Base-by-base conservation (phyloP, 1,139 yeast species). In the Pichia inconspicua region DNA sequence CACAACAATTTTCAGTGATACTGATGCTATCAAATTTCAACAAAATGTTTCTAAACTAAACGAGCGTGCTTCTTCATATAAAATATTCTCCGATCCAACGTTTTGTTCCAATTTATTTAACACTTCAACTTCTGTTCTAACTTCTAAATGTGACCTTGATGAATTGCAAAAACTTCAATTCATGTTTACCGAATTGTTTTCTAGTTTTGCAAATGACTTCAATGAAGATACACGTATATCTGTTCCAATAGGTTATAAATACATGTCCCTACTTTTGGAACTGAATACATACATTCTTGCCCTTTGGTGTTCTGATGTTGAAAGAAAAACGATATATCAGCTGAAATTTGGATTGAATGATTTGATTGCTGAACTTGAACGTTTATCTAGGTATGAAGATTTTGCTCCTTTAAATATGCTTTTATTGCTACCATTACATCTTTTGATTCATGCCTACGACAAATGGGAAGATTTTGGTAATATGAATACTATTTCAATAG, bases 381-480 rank as follows among this genome's bases (percentile, higher is more conserved):
- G 40, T 11, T 30, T 49, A 19, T 38, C 50, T 11, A 47, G 40
- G 42, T 39, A 30, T 40, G 30, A 46, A 5, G n/a, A 9, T 11
- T 48, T 48, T 30, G 34, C 22, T 11, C 22, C 43, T 8, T 17
- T 50, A 3, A 47, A 44, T 22, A 15, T 19, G 12, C 11, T 44
- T n/a, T 14, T 48, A 5, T 34, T n/a, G n/a, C 11, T 50, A 30
- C 48, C 53, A 17, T 19, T 48, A 4, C 51, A 45, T 41, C 42
- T 41, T 17, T 31, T 47, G 38, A 22, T 10, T 6, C 51, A 45
- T 34, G 31, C 48, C 3, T 45, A 40, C 40, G 46, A 45, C 2
- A 48, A 30, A 38, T 48, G 53, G 53, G 49, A 50, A 15, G 47
- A 50, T 37, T 30, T 45, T 19, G 53, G 53, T 1, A 45, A 43